A percentile compares a stretch with the other conserved stretches of the same genome.
phyloP scores from a whole-genome alignment of 495 filamentous ascomycete species.

The Neurospora pannonica region DNA sequence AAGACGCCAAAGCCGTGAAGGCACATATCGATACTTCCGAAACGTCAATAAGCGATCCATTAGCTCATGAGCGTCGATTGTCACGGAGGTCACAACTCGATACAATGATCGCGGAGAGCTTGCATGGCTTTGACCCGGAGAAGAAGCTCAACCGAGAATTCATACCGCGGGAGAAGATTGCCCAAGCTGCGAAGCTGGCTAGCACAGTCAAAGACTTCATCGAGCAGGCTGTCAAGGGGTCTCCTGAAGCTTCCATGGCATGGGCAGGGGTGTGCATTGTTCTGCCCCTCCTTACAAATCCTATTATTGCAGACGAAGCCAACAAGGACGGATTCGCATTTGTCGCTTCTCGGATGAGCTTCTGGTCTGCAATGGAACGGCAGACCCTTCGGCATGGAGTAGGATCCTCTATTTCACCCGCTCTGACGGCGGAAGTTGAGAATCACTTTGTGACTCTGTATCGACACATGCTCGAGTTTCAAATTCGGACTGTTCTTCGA shows the following conservation, averaged over 20 bases:
- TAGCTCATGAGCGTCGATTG: too few relatives aligned
- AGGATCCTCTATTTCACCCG: background rate
- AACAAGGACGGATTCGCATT: conserved; percentile 18
- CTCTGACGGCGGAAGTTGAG: background rate
- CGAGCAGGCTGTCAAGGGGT: conserved; percentile 10
- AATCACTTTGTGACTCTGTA: conserved; percentile 13
- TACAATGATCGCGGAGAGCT: conserved; percentile 2
- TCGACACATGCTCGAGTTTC: conserved; percentile 17
- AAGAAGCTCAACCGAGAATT: background rate
- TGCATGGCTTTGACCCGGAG: conserved; percentile 5
- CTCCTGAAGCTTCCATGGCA: conserved; percentile 16
- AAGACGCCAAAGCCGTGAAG: background rate
- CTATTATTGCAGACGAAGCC: conserved; percentile 9
- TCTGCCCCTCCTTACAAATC: conserved; percentile 19
- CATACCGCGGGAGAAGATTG: background rate
- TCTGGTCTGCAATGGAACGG: conserved; percentile 13
- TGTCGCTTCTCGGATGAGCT: conserved; percentile 17
- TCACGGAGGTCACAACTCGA: background rate
- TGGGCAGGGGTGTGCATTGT: conserved; percentile 19
- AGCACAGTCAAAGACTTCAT: conserved; percentile 9
- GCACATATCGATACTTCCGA: too few relatives aligned
- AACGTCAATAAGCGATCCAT: too few relatives aligned
- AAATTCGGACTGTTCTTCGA: conserved; percentile 16
- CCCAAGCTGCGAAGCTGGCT: conserved; percentile 1
- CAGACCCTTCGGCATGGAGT: background rate